Percentiles rank a stretch among this genome's conserved stretches.
Evolutionary conservation across 2,329 filamentous ascomycete species (phyloP).

Genomic region (Aspergillus calidoustus): DNA sequence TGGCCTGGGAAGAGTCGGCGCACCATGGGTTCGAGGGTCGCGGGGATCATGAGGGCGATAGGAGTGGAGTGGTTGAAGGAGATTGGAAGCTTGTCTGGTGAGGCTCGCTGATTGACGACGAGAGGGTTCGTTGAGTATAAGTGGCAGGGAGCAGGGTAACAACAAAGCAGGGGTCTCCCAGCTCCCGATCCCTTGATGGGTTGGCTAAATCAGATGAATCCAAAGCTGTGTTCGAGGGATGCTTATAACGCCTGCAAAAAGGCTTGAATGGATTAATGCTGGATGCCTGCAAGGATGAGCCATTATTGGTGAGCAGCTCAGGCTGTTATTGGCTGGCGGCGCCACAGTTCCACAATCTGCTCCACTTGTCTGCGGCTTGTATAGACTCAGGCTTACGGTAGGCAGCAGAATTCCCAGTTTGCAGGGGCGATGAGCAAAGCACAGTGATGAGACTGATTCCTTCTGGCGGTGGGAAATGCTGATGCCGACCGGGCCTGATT

Average conservation of each 20-base stretch:
- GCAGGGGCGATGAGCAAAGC: background rate
- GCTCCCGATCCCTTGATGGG: background rate
- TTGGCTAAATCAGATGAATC: background rate
- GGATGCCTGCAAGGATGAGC: slow-evolving; percentile 16
- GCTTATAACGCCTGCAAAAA: background rate
- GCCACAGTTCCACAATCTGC: background rate
- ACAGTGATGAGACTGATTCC: background rate
- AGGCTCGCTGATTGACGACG: background rate
- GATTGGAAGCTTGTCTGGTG: background rate
- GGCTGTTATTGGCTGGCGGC: slow-evolving; percentile 1
- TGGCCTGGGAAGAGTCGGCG: slow-evolving; percentile 34
- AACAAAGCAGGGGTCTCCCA: background rate
- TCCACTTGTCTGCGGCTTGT: background rate
- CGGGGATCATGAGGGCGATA: slow-evolving; percentile 23
- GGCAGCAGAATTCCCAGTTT: slow-evolving; percentile 8
- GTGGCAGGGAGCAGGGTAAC: background rate
- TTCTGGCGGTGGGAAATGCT: background rate
- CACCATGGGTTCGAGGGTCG: slow-evolving; percentile 33
- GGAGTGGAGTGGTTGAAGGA: slow-evolving; percentile 10
- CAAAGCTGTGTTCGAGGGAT: background rate
- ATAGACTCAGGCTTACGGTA: background rate
- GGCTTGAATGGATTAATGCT: background rate
- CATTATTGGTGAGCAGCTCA: background rate
- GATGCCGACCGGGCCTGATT: background rate
- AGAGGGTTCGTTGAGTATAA: too few relatives aligned